These are phyloP conservation scores for Phytophthora agathidicida DNA, from an alignment of 352 stramenopile species.

Conservation along the genomic window DNA sequence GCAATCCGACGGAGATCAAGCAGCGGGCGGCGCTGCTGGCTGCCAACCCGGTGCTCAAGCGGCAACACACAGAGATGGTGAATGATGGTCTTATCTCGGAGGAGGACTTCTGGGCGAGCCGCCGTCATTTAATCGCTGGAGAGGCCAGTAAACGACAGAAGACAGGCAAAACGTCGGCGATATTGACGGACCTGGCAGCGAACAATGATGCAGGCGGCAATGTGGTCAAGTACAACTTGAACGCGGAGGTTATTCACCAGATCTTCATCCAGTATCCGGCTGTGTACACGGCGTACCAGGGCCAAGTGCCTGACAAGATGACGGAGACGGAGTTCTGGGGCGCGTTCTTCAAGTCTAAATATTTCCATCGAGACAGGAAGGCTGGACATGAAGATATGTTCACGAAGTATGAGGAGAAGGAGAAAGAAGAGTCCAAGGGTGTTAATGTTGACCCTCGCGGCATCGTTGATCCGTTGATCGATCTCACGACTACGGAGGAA, in stretches of 20 bases:
- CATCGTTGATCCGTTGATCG: slow-evolving; percentile 78
- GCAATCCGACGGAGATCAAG: slow-evolving; percentile 84
- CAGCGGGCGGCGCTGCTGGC: slow-evolving; percentile 79
- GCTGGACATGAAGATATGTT: slow-evolving; percentile 86
- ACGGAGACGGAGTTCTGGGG: slow-evolving; percentile 90
- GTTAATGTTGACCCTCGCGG: slow-evolving; percentile 61
- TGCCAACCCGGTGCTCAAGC: slow-evolving; percentile 77
- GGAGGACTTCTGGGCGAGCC: slow-evolving; percentile 87
- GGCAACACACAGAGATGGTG: slow-evolving; percentile 89
- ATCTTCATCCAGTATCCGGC: slow-evolving; percentile 91
- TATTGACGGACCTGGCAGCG: slow-evolving; percentile 78
- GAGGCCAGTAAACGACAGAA: slow-evolving; percentile 88
- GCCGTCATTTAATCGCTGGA: slow-evolving; percentile 81
- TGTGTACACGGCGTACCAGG: slow-evolving; percentile 85
- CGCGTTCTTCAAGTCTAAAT: slow-evolving; percentile 91
- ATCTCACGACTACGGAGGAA: slow-evolving; percentile 76
- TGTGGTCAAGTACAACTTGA: slow-evolving; percentile 91
- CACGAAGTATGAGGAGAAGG: slow-evolving; percentile 84
- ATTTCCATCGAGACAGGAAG: slow-evolving; percentile 88
- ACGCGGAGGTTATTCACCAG: slow-evolving; percentile 89
- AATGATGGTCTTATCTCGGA: slow-evolving; percentile 87
- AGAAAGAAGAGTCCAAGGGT: slow-evolving; percentile 57
- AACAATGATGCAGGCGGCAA: slow-evolving; percentile 77
- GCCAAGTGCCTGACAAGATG: slow-evolving; percentile 89
- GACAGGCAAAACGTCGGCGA: slow-evolving; percentile 83